Conservation (phyloP, 2,329 filamentous ascomycete species). For the Microsporum audouinii region DNA sequence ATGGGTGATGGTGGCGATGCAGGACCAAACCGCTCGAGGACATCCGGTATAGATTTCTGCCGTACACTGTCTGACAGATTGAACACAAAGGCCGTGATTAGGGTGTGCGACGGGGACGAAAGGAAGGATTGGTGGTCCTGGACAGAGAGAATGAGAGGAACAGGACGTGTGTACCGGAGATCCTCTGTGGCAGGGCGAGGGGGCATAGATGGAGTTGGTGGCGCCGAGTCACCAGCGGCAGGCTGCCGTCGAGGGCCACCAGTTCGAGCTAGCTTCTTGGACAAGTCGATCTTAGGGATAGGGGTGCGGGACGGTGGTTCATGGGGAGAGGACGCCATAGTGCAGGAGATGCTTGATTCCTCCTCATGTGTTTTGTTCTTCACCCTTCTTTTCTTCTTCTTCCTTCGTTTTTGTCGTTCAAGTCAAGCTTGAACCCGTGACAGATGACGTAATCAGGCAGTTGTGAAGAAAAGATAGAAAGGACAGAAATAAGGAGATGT, state of each 20-base stretch:
- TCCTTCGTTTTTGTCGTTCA: neutral
- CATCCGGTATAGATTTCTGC: constrained; percentile 53
- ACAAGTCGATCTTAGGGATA: constrained; percentile 25
- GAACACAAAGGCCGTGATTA: constrained; percentile 79
- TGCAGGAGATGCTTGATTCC: neutral
- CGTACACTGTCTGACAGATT: constrained; percentile 70
- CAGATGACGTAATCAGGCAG: neutral
- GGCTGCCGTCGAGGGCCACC: constrained; percentile 23
- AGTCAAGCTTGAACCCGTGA: neutral
- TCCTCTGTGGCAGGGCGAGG: constrained; percentile 50
- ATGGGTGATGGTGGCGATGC: constrained; percentile 40
- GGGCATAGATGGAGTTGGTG: constrained; percentile 63
- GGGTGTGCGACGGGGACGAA: constrained; percentile 58
- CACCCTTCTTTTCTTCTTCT: neutral
- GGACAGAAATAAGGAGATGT: neutral
- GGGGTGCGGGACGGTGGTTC: constrained; percentile 8
- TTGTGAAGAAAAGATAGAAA: neutral
- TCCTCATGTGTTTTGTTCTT: neutral
- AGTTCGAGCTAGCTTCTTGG: constrained; percentile 30
- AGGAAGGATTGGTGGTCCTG: constrained; percentile 74
- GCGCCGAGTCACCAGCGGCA: constrained; percentile 45
- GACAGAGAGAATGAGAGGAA: constrained; percentile 67
- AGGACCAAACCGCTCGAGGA: constrained; percentile 43
- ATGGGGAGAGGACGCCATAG: constrained; percentile 15
- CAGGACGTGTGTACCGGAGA: constrained; percentile 55